Percentiles rank a stretch among this genome's conserved stretches.
Evolutionary conservation across 2,329 filamentous ascomycete genomes (phyloP).

Genomic region (Colletotrichum coccodes): DNA sequence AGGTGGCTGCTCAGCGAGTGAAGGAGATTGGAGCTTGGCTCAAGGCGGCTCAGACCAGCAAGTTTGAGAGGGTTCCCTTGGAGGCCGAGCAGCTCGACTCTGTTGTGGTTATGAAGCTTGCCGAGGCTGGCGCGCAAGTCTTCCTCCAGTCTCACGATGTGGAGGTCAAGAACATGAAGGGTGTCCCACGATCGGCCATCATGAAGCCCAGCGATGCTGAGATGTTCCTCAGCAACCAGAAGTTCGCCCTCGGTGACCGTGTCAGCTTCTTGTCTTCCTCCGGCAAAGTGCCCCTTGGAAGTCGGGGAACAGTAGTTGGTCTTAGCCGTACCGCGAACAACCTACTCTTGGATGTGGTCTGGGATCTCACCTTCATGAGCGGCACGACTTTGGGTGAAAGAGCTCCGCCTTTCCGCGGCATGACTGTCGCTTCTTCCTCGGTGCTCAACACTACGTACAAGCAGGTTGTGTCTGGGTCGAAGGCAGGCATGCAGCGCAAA

Average conservation of each 20-base stretch:
- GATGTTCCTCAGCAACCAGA: constrained; percentile 87
- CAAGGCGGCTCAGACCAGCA: constrained; percentile 89
- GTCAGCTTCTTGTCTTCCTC: constrained; percentile 93
- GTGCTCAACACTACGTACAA: constrained; percentile 88
- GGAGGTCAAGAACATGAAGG: constrained; percentile 76
- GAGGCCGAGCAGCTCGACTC: constrained; percentile 97
- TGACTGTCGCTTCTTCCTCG: constrained; percentile 87
- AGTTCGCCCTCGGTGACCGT: constrained; percentile 86
- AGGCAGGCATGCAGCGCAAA: constrained; percentile 64
- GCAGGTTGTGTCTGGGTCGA: constrained; percentile 80
- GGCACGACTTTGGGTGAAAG: constrained; percentile 91
- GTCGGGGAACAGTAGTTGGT: constrained; percentile 92
- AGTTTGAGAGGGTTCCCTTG: constrained; percentile 93
- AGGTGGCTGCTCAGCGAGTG: constrained; percentile 79
- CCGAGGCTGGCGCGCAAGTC: constrained; percentile 76
- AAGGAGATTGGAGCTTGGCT: constrained; percentile 96
- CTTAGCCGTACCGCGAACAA: constrained; percentile 88
- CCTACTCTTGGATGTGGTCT: constrained; percentile 88
- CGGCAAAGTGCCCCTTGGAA: constrained; percentile 93
- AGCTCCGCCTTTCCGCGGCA: constrained; percentile 92
- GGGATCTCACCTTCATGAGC: constrained; percentile 96
- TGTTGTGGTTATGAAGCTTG: constrained; percentile 83
- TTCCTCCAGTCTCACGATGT: constrained; percentile 61
- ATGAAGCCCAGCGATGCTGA: constrained; percentile 97
- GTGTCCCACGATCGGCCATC: constrained; percentile 86